Evolutionary conservation across 164 flowering plant genomes (phyloP).

Genomic region (Vitis vinifera): DNA sequence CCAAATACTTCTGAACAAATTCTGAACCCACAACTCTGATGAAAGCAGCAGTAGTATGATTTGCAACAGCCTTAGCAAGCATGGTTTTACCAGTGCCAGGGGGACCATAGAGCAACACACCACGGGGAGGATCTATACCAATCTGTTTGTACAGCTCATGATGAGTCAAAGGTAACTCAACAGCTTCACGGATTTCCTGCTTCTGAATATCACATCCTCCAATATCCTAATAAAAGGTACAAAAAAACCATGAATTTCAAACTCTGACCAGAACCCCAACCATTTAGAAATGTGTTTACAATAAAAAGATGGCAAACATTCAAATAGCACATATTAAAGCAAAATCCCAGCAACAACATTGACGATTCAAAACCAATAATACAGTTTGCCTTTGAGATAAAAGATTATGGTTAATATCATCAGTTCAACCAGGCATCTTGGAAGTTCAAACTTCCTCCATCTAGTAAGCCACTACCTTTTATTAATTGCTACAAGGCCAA

Average conservation of each 20-base stretch:
- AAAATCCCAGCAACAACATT: no score
- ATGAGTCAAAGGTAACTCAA: conserved; percentile 92
- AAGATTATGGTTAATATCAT: no score
- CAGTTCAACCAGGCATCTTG: no score
- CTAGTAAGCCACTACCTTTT: no score
- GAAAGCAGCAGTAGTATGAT: conserved; percentile 92
- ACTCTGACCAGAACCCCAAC: no score
- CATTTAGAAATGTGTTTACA: no score
- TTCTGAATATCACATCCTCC: conserved; percentile 99
- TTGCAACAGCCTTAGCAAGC: conserved; percentile 99
- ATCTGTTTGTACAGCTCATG: conserved; percentile 94
- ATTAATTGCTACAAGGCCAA: no score
- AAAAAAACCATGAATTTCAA: neutral
- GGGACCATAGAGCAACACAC: conserved; percentile 94
- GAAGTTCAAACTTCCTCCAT: no score
- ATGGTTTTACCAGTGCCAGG: conserved; percentile 99
- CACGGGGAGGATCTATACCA: conserved; percentile 97
- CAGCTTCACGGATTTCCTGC: conserved; percentile 98
- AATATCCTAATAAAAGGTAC: conserved; percentile 61
- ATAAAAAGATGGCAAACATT: no score
- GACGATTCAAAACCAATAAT: no score
- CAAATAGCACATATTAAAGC: no score
- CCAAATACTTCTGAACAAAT: conserved; percentile 96
- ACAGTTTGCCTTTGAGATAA: no score
- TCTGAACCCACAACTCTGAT: conserved; percentile 97